Percentiles rank a stretch among this genome's conserved stretches.
Evolutionary conservation across 2,329 filamentous ascomycete genomes (phyloP).

Genomic region (Fusarium odoratissimum): DNA sequence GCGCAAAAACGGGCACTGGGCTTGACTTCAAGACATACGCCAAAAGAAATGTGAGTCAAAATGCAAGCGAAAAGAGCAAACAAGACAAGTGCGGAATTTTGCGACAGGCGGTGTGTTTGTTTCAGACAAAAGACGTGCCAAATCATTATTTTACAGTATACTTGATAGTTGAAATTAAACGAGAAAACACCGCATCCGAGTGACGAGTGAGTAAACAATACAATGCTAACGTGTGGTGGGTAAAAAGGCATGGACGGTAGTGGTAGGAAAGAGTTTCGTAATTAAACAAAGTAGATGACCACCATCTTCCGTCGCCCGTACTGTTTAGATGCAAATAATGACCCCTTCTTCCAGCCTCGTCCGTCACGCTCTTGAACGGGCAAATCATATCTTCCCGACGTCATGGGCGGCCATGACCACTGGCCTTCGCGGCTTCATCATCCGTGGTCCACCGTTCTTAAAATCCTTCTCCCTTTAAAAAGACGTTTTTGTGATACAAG

Average conservation of each 20-base stretch:
- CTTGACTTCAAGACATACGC: not conserved
- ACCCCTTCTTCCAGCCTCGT: slow-evolving; percentile 34
- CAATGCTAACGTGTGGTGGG: slow-evolving; percentile 20
- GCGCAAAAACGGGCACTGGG: not conserved
- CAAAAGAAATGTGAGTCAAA: slow-evolving; percentile 15
- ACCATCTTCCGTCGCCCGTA: slow-evolving; percentile 52
- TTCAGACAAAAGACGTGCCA: not conserved
- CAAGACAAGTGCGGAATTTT: not conserved
- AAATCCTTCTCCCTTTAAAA: slow-evolving; percentile 41
- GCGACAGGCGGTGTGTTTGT: not conserved
- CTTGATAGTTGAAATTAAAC: slow-evolving; percentile 14
- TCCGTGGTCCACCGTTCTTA: slow-evolving; percentile 37
- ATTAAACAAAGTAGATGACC: slow-evolving; percentile 66
- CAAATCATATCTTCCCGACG: slow-evolving; percentile 32
- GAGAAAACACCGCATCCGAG: slow-evolving; percentile 15
- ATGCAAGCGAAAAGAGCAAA: slow-evolving; percentile 15
- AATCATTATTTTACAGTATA: slow-evolving; percentile 4
- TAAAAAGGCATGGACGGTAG: slow-evolving; percentile 9
- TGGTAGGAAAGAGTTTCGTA: slow-evolving; percentile 53
- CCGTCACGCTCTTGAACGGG: slow-evolving; percentile 32
- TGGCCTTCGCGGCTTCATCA: slow-evolving; percentile 38
- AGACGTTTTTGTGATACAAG: slow-evolving; percentile 49
- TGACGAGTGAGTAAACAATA: slow-evolving; percentile 22
- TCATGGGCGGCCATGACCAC: slow-evolving; percentile 28
- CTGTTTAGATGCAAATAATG: slow-evolving; percentile 49